Percentiles rank a stretch among this genome's conserved stretches.
phyloP scores from a whole-genome alignment of 306 rosid genomes.

The Heteromeles arbutifolia region DNA sequence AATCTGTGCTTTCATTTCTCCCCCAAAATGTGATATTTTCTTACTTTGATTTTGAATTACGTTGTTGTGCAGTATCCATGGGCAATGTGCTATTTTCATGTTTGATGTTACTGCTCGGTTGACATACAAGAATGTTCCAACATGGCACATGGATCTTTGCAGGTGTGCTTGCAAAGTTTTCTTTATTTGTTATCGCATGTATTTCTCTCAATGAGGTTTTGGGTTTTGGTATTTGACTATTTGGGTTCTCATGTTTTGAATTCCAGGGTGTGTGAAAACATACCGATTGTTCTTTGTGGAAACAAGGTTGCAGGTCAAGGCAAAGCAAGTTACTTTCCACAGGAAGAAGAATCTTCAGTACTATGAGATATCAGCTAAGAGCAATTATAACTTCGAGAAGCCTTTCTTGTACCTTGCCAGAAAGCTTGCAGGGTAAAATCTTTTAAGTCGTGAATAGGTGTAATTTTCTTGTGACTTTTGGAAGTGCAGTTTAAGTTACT shows the following conservation, averaged over 20 bases:
- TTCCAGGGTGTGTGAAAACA: constrained; percentile 76
- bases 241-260: neutral
- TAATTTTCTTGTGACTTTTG: neutral
- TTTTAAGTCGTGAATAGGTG: neutral
- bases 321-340: constrained; percentile 84
- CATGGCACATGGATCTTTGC: constrained; percentile 80
- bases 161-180: constrained; percentile 18
- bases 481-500: neutral
- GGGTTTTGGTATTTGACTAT: neutral
- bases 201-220: neutral
- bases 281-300: constrained; percentile 76
- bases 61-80: constrained; percentile 50
- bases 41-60: neutral
- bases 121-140: constrained; percentile 75
- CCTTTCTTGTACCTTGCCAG: constrained; percentile 77
- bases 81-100: constrained; percentile 78
- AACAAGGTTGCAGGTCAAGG: constrained; percentile 85
- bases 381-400: constrained; percentile 76
- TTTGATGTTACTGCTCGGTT: constrained; percentile 69
- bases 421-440: constrained; percentile 72
- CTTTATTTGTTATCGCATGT: neutral
- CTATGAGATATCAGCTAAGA: constrained; percentile 80
- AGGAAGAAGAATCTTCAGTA: constrained; percentile 76
- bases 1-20: too few species aligned
- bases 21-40: neutral